These are phyloP conservation scores for Syzygium aromaticum DNA, from an alignment of 345 rosid species.

Conservation along the genomic window DNA sequence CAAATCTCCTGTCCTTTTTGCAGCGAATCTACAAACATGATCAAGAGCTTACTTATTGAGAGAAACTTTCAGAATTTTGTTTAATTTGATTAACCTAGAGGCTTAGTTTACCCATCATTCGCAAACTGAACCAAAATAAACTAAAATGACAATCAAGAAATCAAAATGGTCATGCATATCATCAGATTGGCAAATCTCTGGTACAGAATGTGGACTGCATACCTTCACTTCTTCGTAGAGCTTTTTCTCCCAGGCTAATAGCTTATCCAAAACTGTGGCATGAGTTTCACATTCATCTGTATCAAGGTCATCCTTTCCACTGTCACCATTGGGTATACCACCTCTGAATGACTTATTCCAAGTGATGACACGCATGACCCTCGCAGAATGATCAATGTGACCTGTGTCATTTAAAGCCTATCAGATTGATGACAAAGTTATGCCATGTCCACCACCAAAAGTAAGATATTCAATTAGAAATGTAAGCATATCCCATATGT, in stretches of 20 bases:
- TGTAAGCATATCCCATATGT: not conserved
- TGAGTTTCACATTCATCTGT: constrained; percentile 75
- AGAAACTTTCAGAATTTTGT: not conserved
- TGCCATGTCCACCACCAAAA: not conserved
- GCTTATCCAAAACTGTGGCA: constrained; percentile 88
- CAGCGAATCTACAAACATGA: not conserved
- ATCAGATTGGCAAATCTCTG: not conserved
- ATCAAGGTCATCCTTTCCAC: constrained; percentile 55
- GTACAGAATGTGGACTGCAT: not conserved
- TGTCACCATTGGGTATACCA: constrained; percentile 49
- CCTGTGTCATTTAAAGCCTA: constrained; percentile 28
- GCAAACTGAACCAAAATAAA: not conserved
- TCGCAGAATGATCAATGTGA: constrained; percentile 83
- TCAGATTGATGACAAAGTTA: not conserved
- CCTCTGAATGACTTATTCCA: constrained; percentile 86
- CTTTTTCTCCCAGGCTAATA: constrained; percentile 96
- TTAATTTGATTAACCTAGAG: not conserved
- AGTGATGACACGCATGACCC: constrained; percentile 91
- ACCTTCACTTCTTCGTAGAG: constrained; percentile 98
- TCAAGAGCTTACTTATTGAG: not conserved
- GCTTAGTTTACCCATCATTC: not conserved
- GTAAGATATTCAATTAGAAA: not conserved
- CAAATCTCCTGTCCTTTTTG: not conserved
- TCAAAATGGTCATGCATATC: not conserved
- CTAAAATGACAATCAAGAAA: not conserved